phyloP scores from a whole-genome alignment of 2,329 filamentous ascomycete species.

The Dendryphion nanum region DNA sequence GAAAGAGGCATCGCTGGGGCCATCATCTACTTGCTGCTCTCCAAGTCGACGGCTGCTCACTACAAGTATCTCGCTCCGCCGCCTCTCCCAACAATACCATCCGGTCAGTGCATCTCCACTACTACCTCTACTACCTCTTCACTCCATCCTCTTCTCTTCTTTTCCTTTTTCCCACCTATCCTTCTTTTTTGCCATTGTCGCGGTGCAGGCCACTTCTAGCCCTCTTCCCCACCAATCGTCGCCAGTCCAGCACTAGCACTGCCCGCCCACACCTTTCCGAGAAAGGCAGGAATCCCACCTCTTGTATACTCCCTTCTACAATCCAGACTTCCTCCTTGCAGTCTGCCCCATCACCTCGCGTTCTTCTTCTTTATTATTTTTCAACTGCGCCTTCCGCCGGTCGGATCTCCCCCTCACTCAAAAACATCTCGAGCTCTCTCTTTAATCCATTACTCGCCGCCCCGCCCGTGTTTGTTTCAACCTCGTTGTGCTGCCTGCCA shows the following conservation, averaged over 20 bases:
- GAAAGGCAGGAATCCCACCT: not conserved
- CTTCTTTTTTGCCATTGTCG: slow-evolving; percentile 3
- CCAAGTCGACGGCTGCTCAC: slow-evolving; percentile 12
- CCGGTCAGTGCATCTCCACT: not conserved
- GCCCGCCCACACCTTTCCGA: slow-evolving; percentile 10
- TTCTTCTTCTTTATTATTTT: slow-evolving; percentile 9
- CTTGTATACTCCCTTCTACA: not conserved
- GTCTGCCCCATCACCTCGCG: slow-evolving; percentile 15
- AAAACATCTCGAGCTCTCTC: not conserved
- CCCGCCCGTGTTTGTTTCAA: slow-evolving; percentile 20
- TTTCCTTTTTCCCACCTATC: not conserved
- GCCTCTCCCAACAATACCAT: slow-evolving; percentile 3
- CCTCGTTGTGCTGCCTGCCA: slow-evolving; percentile 17
- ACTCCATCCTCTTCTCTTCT: not conserved
- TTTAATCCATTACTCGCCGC: slow-evolving; percentile 22
- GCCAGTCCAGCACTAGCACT: slow-evolving; percentile 16
- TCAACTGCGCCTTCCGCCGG: slow-evolving; percentile 26
- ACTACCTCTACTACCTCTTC: not conserved
- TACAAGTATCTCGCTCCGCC: slow-evolving; percentile 35
- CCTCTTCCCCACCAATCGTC: slow-evolving; percentile 23
- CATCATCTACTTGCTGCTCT: no score
- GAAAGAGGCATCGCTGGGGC: slow-evolving; percentile 11
- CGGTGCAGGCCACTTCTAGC: slow-evolving; percentile 13
- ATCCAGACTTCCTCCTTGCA: slow-evolving; percentile 11
- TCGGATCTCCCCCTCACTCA: slow-evolving; percentile 28